Evolutionary conservation across 352 stramenopile species (phyloP), one percentile per base, ranked within the genome.

Genomic region (Pythium rhizo-oryzae): DNA sequence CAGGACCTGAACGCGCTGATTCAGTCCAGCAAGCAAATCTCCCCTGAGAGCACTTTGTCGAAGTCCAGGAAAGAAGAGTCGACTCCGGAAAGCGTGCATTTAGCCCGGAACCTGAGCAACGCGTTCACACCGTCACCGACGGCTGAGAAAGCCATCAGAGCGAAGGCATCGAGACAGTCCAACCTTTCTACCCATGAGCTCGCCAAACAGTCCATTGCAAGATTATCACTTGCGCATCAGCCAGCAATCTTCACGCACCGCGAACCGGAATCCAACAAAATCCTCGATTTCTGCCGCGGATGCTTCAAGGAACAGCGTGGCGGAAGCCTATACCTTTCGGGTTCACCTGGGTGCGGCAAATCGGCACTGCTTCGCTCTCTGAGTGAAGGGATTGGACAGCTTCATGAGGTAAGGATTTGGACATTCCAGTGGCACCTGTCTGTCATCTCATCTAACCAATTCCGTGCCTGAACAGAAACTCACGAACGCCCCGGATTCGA

Each of bases 301-400:
- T 90, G 82, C 49, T 91, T 95, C 49, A 47, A 65, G 23, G 63
- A 79, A 39, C 65, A 80, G 6, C 65, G 81, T 12, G 84, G 81
- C 5, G 79, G 77, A 6, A 96, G 85, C 59, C 25, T 93, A 60
- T 96, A 94, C 65, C 80, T 96, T 39, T 94, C 86, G 0, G 88
- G 88, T 0, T 77, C 88, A 12, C 88, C 88, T 11, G 88, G 88
- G 0, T 93, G 84, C 41, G 88, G 88, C 24, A 96, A 96, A 64
- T 89, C 85, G 0, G 88, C 88, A 13, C 63, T 94, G 43, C 68
- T 95, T 54, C 84, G 85, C 59, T 71, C 78, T 2, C 85, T 85
- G 1, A 68, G 88, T 49, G 39, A 65, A 23, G 61, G 80, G 18
- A 87, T 94, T 51, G 56, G 79, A 30, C 62, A 81, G 12, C 63